phyloP scores from a whole-genome alignment of 768 basidiomycete species.

The Candolleomyces aberdarensis region DNA sequence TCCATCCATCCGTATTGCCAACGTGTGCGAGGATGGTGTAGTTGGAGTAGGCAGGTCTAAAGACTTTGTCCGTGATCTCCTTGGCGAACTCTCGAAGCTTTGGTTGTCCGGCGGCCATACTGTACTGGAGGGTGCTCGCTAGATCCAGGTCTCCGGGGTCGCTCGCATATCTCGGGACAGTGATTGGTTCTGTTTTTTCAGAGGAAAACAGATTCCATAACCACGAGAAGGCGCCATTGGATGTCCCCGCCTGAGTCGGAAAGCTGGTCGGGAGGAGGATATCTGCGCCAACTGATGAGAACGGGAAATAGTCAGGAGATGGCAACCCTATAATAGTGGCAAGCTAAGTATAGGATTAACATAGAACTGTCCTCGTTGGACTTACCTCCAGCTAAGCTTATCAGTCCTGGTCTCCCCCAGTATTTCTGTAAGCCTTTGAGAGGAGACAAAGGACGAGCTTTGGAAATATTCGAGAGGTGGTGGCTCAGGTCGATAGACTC shows the following conservation, averaged over 20 bases:
- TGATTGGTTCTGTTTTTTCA: conserved; percentile 40
- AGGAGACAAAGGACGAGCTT: conserved; percentile 48
- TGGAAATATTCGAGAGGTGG: conserved; percentile 60
- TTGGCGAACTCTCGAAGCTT: conserved; percentile 53
- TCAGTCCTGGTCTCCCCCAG: conserved; percentile 46
- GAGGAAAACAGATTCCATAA: conserved; percentile 51
- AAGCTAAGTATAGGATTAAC: too few relatives aligned
- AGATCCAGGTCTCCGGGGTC: conserved; percentile 52
- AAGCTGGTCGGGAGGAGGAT: conserved; percentile 40
- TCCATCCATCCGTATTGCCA: conserved; percentile 75
- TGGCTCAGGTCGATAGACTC: conserved; percentile 68
- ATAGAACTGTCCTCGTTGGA: neutral
- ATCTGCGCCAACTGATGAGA: conserved; percentile 34
- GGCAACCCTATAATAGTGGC: conserved; percentile 49
- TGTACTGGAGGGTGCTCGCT: conserved; percentile 68
- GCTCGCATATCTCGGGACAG: conserved; percentile 59
- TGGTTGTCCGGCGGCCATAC: conserved; percentile 47
- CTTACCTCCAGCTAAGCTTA: conserved; percentile 69
- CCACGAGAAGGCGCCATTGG: conserved; percentile 45
- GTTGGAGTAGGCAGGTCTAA: conserved; percentile 59
- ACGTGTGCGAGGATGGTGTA: conserved; percentile 54
- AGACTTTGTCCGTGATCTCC: conserved; percentile 53
- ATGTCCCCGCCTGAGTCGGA: conserved; percentile 5
- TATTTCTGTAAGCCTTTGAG: conserved; percentile 69
- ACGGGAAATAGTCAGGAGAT: conserved; percentile 67